These are phyloP conservation scores for Cicer bijugum DNA, from an alignment of 306 rosid genomes.

Conservation along the genomic window DNA sequence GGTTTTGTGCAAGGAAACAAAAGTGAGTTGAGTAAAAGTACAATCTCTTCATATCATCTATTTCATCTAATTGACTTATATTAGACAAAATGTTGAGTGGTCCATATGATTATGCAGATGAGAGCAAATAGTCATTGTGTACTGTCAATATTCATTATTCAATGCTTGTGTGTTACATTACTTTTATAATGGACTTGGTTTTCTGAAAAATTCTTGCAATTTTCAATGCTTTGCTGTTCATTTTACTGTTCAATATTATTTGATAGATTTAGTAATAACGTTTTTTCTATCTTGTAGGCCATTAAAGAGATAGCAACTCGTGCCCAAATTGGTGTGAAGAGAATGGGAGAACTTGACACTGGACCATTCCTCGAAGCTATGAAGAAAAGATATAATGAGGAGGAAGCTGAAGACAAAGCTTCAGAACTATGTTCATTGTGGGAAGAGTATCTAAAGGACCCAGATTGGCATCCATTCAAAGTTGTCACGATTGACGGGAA, in stretches of 20 bases:
- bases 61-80: slow-evolving; percentile 12
- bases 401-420: slow-evolving; percentile 83
- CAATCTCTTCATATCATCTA: slow-evolving; percentile 1
- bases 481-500: slow-evolving; percentile 54
- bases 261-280: slow-evolving; percentile 8
- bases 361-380: slow-evolving; percentile 80
- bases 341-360: slow-evolving; percentile 94
- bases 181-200: slow-evolving; percentile 16
- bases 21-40: slow-evolving; percentile 6
- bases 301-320: slow-evolving; percentile 62
- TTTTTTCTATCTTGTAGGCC: slow-evolving; percentile 55
- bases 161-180: slow-evolving; percentile 29
- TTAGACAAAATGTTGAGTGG: background rate
- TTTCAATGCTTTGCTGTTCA: slow-evolving; percentile 13
- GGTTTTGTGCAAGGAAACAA: slow-evolving; percentile 6
- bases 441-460: slow-evolving; percentile 91
- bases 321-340: slow-evolving; percentile 68
- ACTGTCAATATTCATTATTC: slow-evolving; percentile 17
- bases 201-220: background rate
- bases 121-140: slow-evolving; percentile 11
- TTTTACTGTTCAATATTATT: slow-evolving; percentile 16
- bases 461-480: slow-evolving; percentile 95
- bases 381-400: slow-evolving; percentile 75
- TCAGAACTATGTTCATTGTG: slow-evolving; percentile 85
- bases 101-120: slow-evolving; percentile 30